A percentile compares a stretch with the other conserved stretches of the same genome.
phyloP scores from a whole-genome alignment of 192 early-diverging fungal species.

The Dissophora globulifera region DNA sequence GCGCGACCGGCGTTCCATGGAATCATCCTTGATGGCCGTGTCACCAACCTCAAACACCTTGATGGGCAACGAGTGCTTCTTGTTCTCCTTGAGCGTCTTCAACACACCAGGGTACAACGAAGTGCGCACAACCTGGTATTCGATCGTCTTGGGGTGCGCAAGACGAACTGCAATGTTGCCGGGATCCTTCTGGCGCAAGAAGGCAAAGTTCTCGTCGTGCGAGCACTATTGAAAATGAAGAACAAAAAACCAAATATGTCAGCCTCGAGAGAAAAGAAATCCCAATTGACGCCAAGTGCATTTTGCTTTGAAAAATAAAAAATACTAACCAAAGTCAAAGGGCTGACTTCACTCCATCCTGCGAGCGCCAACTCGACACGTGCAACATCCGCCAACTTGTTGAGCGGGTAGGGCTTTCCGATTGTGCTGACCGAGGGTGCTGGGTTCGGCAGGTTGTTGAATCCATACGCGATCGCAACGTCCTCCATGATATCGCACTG shows the following conservation, averaged over 20 bases:
- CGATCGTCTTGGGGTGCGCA: constrained; percentile 90
- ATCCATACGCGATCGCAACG: constrained; percentile 96
- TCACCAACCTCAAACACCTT: constrained; percentile 98
- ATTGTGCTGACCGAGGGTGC: constrained; percentile 85
- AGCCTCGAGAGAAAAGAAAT: not conserved
- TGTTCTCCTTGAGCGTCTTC: constrained; percentile 91
- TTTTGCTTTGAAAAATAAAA: no score
- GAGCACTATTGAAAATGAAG: constrained; percentile 83
- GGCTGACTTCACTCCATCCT: constrained; percentile 94
- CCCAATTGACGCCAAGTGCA: not conserved
- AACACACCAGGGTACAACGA: constrained; percentile 92
- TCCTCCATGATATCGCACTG: constrained; percentile 99
- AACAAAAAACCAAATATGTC: constrained; percentile 4
- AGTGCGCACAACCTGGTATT: constrained; percentile 94
- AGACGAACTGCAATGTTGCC: constrained; percentile 86
- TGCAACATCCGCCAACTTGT: constrained; percentile 91
- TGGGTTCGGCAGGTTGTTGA: constrained; percentile 90
- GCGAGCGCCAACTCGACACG: constrained; percentile 87
- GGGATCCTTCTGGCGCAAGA: constrained; percentile 83
- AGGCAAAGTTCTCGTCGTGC: constrained; percentile 95
- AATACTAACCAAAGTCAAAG: constrained; percentile 91
- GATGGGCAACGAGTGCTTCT: constrained; percentile 89
- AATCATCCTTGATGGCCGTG: constrained; percentile 89
- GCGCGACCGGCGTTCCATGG: constrained; percentile 78
- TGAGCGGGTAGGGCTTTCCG: constrained; percentile 88